Base-by-base conservation (phyloP, 805 yeast species). In the Pichia californica region DNA sequence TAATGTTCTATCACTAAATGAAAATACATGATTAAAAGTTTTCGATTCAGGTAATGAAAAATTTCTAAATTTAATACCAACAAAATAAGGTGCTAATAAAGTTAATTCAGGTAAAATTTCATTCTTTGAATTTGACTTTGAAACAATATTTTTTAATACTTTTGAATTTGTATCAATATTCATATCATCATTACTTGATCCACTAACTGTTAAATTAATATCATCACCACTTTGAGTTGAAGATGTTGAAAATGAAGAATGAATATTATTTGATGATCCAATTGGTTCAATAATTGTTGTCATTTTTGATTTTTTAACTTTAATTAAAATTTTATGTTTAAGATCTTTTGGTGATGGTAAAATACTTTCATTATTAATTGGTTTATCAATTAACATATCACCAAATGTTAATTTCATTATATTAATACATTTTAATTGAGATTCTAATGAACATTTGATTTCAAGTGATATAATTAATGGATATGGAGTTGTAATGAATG, bases 381-480 rank as follows among this genome's bases (percentile, higher is more conserved):
- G 76, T 4, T 31, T 13, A 7, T 60, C 55, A 13, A 81, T 63
- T 26, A 91, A 63, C 37, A 69, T 61, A 21, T 76, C 82, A 1
- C 83, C 88, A 23, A 93, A 69, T 0, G 72, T 64, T 1, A 76
- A 75, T 42, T 68, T 67, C 41, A 94, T 58, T 1, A 75, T 68
- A 1, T 66, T 63, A 2, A 70, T 77, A 44, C 83, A 77, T 28
- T 69, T 69, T n/a, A 61, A 42, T 60, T 93, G 99, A 49, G 81
- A 82, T 21, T 73, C 77, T 1, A 66, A 54, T 16, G 74, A 76
- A 63, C 99, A 93, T 54, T 84, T 83, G 0, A 88, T 73, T 57
- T 93, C 99, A 21, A 93, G 70, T 3, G 97, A 88, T 14, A 93
- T 54, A 8, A 93, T 82, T 31, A 93, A 67, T 0, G 99, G 99